Evolutionary conservation across 176 grass and related monocot species (phyloP).

Genomic region (Stipa capillata): DNA sequence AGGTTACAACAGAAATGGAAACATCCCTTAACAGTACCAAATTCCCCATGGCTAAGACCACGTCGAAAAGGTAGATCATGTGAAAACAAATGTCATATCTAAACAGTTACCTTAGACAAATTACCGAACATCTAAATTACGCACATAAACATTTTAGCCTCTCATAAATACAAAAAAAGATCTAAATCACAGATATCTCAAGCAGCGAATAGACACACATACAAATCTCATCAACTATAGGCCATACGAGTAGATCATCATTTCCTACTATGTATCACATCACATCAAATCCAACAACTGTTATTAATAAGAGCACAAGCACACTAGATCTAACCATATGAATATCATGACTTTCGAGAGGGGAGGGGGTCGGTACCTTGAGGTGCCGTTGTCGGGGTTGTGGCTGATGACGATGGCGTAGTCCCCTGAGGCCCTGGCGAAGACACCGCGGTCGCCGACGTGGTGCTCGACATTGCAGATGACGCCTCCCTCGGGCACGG

Average conservation of each 20-base stretch:
- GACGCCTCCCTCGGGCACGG: constrained; percentile 68
- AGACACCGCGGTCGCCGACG: constrained; percentile 68
- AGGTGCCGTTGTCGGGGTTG: too few relatives aligned
- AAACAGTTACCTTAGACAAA: neutral
- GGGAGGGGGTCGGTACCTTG: constrained; percentile 11
- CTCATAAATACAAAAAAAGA: neutral
- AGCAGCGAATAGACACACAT: neutral
- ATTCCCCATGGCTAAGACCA: neutral
- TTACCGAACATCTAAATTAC: neutral
- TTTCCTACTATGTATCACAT: neutral
- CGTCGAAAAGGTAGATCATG: too few relatives aligned
- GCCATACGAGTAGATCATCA: neutral
- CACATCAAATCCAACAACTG: too few relatives aligned
- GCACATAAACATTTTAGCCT: neutral
- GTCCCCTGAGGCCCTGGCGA: constrained; percentile 57
- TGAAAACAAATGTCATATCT: neutral
- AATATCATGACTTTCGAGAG: neutral
- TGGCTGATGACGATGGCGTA: too few relatives aligned
- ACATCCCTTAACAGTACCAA: neutral
- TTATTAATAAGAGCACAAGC: neutral
- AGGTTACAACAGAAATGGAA: neutral
- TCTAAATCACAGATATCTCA: neutral
- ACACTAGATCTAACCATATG: neutral
- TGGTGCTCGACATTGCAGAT: constrained; percentile 90
- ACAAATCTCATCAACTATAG: neutral